Evolutionary conservation across 305 asterid genomes (phyloP).

Genomic region (Fraxinus platypoda): DNA sequence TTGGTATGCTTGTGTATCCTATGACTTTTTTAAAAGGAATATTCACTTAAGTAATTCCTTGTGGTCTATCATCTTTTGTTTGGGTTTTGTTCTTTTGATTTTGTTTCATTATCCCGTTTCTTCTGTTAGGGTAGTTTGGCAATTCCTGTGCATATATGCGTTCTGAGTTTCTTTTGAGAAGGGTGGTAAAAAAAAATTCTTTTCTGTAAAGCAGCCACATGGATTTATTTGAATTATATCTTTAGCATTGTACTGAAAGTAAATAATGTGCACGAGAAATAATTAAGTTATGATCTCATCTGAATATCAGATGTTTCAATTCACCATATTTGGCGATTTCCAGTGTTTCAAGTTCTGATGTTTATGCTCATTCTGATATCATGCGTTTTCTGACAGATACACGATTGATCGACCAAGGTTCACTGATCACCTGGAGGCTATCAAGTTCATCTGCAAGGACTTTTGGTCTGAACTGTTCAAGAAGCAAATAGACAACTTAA

Average conservation of each 20-base stretch:
- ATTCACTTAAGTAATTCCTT: background rate
- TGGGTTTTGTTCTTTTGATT: background rate
- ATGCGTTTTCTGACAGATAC: slow-evolving; percentile 48
- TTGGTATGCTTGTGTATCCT: background rate
- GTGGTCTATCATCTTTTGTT: background rate
- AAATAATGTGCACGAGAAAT: background rate
- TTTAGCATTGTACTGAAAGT: background rate
- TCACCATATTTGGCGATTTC: background rate
- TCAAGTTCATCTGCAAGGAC: slow-evolving; percentile 97
- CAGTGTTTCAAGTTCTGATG: background rate
- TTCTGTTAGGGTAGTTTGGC: background rate
- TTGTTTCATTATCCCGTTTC: background rate
- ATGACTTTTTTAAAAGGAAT: background rate
- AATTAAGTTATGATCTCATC: background rate
- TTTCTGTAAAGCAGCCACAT: background rate
- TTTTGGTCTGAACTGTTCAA: slow-evolving; percentile 98
- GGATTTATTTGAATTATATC: background rate
- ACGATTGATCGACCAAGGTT: slow-evolving; percentile 95
- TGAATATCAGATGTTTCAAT: background rate
- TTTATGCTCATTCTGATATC: slow-evolving; percentile 1
- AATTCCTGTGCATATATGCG: background rate
- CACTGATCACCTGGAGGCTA: slow-evolving; percentile 91
- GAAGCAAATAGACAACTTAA: slow-evolving; percentile 96
- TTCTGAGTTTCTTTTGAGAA: background rate
- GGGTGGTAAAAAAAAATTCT: background rate